Evolutionary conservation across 805 yeast species (phyloP).

Genomic region (Starmerella davenportii): DNA sequence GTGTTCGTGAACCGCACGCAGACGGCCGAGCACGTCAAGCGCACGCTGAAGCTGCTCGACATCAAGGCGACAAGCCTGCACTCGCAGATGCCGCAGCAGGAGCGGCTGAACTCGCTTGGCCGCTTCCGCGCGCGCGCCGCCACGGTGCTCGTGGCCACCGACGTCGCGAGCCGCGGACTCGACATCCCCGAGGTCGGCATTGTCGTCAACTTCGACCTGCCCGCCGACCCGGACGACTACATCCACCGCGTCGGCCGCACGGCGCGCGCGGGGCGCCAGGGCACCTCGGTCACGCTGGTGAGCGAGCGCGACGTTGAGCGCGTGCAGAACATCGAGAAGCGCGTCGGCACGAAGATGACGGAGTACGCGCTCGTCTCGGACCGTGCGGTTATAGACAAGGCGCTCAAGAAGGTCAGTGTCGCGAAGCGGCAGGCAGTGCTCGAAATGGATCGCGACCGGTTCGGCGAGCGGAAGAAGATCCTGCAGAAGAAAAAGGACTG

Average conservation of each 20-base stretch:
- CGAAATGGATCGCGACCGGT: constrained; percentile 84
- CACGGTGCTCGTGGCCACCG: constrained; percentile 80
- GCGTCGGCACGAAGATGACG: constrained; percentile 67
- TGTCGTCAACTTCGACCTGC: constrained; percentile 81
- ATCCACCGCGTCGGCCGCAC: constrained; percentile 97
- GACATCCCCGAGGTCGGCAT: constrained; percentile 87
- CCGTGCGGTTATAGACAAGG: constrained; percentile 53
- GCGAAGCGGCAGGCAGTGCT: constrained; percentile 82
- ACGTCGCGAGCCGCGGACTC: constrained; percentile 92
- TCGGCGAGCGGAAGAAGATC: constrained; percentile 52
- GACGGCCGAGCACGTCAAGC: constrained; percentile 73
- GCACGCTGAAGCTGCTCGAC: constrained; percentile 56
- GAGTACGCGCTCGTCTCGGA: constrained; percentile 56
- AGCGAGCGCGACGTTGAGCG: constrained; percentile 73
- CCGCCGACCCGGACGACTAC: constrained; percentile 90
- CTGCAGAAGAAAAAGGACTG: constrained; percentile 23
- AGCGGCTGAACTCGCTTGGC: constrained; percentile 78
- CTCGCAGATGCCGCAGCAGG: constrained; percentile 85
- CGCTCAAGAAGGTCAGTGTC: constrained; percentile 48
- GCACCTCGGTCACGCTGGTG: constrained; percentile 66
- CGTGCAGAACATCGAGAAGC: constrained; percentile 67
- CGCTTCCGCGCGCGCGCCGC: constrained; percentile 92
- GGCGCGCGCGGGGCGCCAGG: constrained; percentile 89
- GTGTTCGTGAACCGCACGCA: constrained; percentile 81
- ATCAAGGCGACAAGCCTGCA: constrained; percentile 78